Evolutionary conservation across 163 green algal genomes (phyloP).

Genomic region (Chlamydomonas reinhardtii): DNA sequence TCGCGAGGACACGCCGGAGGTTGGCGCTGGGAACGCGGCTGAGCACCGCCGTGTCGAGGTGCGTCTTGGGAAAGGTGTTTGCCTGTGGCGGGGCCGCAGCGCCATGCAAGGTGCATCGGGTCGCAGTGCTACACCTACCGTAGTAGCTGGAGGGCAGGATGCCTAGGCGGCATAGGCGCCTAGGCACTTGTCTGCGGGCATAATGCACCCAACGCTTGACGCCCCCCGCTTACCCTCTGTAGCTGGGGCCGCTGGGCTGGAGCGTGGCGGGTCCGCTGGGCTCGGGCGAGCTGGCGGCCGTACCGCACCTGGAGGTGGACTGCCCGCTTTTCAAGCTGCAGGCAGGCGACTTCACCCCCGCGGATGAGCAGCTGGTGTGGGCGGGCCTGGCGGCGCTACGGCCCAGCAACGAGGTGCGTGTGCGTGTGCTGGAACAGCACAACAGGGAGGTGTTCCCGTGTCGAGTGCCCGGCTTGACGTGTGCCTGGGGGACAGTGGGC

Average conservation of each 20-base stretch:
- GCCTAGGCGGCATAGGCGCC: too few species aligned
- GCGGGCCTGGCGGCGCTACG: conserved; percentile 35
- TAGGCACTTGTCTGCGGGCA: too few species aligned
- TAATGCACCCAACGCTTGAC: too few species aligned
- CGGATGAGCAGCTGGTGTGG: conserved; percentile 42
- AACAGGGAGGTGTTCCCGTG: too few species aligned
- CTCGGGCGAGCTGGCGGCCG: neutral
- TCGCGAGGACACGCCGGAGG: neutral
- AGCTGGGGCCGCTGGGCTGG: neutral
- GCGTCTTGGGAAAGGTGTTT: neutral
- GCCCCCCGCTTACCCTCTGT: too few species aligned
- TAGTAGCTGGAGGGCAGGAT: too few species aligned
- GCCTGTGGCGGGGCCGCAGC: too few species aligned
- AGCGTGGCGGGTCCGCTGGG: neutral
- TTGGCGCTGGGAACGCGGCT: neutral
- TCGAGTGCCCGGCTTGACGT: too few species aligned
- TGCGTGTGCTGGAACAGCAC: neutral
- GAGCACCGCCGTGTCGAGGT: neutral
- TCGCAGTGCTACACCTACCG: too few species aligned
- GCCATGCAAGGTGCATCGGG: too few species aligned
- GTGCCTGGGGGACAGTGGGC: too few species aligned
- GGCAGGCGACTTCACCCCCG: neutral
- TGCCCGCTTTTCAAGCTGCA: conserved; percentile 56
- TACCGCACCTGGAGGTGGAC: conserved; percentile 43
- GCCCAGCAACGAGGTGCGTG: neutral